Evolutionary conservation across 306 rosid genomes (phyloP).

Genomic region (Abrus pulchellus): DNA sequence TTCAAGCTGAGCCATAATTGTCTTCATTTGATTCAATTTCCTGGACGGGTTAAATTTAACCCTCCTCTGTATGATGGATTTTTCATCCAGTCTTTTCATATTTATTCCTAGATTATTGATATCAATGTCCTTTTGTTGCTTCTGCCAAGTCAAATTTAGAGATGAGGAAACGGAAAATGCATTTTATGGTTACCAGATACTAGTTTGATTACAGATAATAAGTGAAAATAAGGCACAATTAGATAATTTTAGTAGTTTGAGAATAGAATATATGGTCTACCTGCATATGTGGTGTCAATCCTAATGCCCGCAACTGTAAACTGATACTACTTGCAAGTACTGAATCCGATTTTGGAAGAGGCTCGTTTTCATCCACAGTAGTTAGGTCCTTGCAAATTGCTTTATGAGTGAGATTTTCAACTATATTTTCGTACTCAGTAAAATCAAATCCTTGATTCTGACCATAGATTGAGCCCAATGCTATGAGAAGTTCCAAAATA

Average conservation of each 20-base stretch:
- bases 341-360: slow-evolving; percentile 3
- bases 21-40: slow-evolving; percentile 53
- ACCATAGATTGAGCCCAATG: slow-evolving; percentile 4
- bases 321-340: slow-evolving; percentile 45
- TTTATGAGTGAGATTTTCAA: slow-evolving; percentile 46
- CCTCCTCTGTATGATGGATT: background rate
- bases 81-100: slow-evolving; percentile 32
- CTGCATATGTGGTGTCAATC: slow-evolving; percentile 42
- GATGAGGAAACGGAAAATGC: background rate
- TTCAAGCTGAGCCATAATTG: slow-evolving; percentile 59
- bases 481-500: slow-evolving; percentile 40
- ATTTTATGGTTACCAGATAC: too few relatives aligned
- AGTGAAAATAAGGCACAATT: too few relatives aligned
- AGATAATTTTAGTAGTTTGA: too few relatives aligned
- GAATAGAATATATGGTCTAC: slow-evolving; percentile 44
- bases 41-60: slow-evolving; percentile 38
- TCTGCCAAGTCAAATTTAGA: slow-evolving; percentile 34
- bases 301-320: slow-evolving; percentile 58
- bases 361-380: background rate
- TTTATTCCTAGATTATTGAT: background rate
- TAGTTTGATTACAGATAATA: too few relatives aligned
- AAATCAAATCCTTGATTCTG: slow-evolving; percentile 23
- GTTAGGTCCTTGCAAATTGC: slow-evolving; percentile 24
- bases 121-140: background rate
- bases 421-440: slow-evolving; percentile 49